A percentile compares a stretch with the other conserved stretches of the same genome.
These are phyloP conservation scores for Arabidopsis arenosa DNA, from an alignment of 345 rosid genomes.

Conservation along the genomic window DNA sequence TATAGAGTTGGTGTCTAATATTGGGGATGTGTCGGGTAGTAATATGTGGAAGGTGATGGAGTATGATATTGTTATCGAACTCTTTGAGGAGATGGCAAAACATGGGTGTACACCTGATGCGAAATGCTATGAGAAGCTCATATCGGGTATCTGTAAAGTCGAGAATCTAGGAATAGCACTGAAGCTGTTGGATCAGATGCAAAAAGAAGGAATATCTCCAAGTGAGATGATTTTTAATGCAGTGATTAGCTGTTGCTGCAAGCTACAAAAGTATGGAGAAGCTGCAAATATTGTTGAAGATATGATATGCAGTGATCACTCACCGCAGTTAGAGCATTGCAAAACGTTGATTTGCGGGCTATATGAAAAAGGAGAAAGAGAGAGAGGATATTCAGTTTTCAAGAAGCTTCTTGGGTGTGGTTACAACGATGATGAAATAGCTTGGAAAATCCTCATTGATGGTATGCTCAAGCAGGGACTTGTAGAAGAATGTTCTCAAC, in stretches of 20 bases:
- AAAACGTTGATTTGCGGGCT: constrained; percentile 59
- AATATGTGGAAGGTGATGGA: constrained; percentile 58
- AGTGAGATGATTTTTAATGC: constrained; percentile 57
- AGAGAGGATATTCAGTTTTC: constrained; percentile 61
- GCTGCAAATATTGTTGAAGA: constrained; percentile 53
- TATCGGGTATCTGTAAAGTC: constrained; percentile 69
- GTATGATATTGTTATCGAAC: constrained; percentile 52
- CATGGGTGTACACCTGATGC: constrained; percentile 68
- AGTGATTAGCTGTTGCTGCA: constrained; percentile 64
- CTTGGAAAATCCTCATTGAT: constrained; percentile 58
- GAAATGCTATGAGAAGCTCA: constrained; percentile 60
- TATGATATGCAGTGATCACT: constrained; percentile 59
- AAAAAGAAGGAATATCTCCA: constrained; percentile 53
- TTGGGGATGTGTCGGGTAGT: constrained; percentile 28
- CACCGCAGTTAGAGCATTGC: constrained; percentile 62
- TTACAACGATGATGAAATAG: constrained; percentile 72
- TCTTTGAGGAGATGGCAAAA: constrained; percentile 59
- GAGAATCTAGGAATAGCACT: constrained; percentile 53
- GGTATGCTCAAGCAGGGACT: too few relatives aligned
- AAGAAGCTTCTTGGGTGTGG: constrained; percentile 57
- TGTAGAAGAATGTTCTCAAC: too few relatives aligned
- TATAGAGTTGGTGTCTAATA: too few relatives aligned
- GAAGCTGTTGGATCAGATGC: constrained; percentile 56
- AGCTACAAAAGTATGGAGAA: constrained; percentile 50
- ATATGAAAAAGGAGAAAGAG: constrained; percentile 51